Evolutionary conservation across 2,329 filamentous ascomycete species (phyloP), one percentile per base, ranked within the genome.

Genomic region (Phoma sp.): DNA sequence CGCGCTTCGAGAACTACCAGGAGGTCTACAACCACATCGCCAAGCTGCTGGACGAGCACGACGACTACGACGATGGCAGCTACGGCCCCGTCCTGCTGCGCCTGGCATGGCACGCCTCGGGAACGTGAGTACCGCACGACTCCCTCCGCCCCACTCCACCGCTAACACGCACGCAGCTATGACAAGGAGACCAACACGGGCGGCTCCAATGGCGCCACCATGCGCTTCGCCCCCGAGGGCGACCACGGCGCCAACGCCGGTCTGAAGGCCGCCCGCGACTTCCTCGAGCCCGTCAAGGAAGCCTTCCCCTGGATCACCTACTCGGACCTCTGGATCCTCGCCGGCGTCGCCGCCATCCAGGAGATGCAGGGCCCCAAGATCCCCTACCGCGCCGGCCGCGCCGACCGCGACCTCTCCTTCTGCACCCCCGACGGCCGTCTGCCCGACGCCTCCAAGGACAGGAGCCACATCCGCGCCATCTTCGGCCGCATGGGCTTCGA

Each of bases 401-500:
- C 78, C 55, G 94, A 99, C 78, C 84, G 84, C 69, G 93, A 97
- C 66, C 80, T 90, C 27, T 79, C 88, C 55, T 91, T 87, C 76
- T 97, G 93, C 85, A 96, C 95, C 25, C 95, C 95, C 45, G 93
- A 97, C 72, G 95, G 95, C 64, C 92, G 94, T 77, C 84, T 92
- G 19, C 90, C 93, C 61, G 92, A 99, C 75, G 94, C 84, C 46
- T 77, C 86, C 68, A 86, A 97, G 84, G 89, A 85, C 58, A 82
- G 87, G 59, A 85, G 62, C 73, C 94, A 98, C 80, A 85, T 98
- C 68, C 89, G 95, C 71, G 85, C 86, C 80, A 94, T 98, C 82
- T 99, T 98, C 80, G 86, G 88, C 77, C 92, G 94, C 75, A 98
- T 98, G 94, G 94, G 94, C 65, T 98, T 97, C 84, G 89, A 95